Percentiles rank a stretch among this genome's conserved stretches.
These are phyloP conservation scores for Didymella keratinophila DNA, from an alignment of 2,329 filamentous ascomycete genomes.

Conservation along the genomic window DNA sequence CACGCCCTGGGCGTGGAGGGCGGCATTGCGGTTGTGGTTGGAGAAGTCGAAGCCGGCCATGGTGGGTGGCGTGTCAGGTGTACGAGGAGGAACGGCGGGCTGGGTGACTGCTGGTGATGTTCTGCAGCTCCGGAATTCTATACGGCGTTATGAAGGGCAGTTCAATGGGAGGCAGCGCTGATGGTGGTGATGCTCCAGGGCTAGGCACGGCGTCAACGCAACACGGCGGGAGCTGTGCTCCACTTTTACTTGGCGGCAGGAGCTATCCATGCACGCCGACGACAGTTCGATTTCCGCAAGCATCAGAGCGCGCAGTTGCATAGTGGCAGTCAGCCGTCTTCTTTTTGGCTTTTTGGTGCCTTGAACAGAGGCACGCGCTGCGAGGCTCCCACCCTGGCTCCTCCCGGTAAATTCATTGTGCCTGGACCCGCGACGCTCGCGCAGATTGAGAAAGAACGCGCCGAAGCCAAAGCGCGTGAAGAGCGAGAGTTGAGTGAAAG, in stretches of 20 bases:
- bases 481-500: conserved; percentile 15
- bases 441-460: conserved; percentile 14
- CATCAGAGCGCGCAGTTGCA: not conserved
- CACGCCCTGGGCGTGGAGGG: conserved; percentile 90
- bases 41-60: conserved; percentile 89
- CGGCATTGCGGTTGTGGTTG: conserved; percentile 99
- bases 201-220: conserved; percentile 15
- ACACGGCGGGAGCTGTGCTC: conserved; percentile 10
- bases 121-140: conserved; percentile 1
- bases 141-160: not conserved
- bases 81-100: not conserved
- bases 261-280: conserved; percentile 6
- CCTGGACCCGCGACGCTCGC: conserved; percentile 18
- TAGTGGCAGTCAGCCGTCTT: not conserved
- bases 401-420: conserved; percentile 16
- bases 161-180: not conserved
- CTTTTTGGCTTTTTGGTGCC: conserved; percentile 9
- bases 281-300: not conserved
- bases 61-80: conserved; percentile 46
- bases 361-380: conserved; percentile 12
- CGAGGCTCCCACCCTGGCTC: conserved; percentile 22
- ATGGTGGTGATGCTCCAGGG: not conserved
- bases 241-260: conserved; percentile 11
- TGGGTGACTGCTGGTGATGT: not conserved
- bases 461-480: conserved; percentile 19